phyloP scores from a whole-genome alignment of 2,329 filamentous ascomycete species.

The Fusarium torulosum region DNA sequence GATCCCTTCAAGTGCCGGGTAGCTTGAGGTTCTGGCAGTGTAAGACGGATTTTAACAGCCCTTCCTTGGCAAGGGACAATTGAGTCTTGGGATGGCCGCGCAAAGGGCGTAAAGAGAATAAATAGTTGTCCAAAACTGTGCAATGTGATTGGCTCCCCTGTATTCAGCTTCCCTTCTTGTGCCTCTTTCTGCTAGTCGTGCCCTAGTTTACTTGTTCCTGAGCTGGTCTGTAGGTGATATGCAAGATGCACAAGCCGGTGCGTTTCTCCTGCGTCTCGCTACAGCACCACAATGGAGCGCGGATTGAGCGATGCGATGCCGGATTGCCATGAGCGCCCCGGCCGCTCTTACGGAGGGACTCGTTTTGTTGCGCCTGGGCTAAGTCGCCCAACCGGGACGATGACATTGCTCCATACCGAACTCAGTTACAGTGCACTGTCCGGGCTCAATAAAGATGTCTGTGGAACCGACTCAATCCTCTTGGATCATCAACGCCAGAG shows the following conservation, averaged over 20 bases:
- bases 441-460: conserved; percentile 14
- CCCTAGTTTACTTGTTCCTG: conserved; percentile 42
- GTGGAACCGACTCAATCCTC: conserved; percentile 33
- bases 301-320: conserved; percentile 25
- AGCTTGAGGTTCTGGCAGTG: conserved; percentile 7
- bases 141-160: conserved; percentile 28
- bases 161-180: conserved; percentile 25
- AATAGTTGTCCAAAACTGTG: conserved; percentile 7
- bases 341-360: not conserved
- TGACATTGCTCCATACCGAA: conserved; percentile 12
- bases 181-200: conserved; percentile 29
- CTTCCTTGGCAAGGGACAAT: conserved; percentile 7
- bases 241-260: conserved; percentile 38
- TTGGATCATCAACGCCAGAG: conserved; percentile 7
- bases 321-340: conserved; percentile 8
- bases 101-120: conserved; percentile 26
- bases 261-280: conserved; percentile 48
- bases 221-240: conserved; percentile 39
- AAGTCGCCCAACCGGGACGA: conserved; percentile 10
- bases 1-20: conserved; percentile 25
- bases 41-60: not conserved
- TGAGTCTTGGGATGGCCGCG: conserved; percentile 10
- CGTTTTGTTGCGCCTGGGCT: not conserved
- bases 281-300: conserved; percentile 39
- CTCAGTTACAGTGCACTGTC: conserved; percentile 21